Base-by-base conservation (phyloP, 2,329 filamentous ascomycete species). In the Stachybotrys chartarum region DNA sequence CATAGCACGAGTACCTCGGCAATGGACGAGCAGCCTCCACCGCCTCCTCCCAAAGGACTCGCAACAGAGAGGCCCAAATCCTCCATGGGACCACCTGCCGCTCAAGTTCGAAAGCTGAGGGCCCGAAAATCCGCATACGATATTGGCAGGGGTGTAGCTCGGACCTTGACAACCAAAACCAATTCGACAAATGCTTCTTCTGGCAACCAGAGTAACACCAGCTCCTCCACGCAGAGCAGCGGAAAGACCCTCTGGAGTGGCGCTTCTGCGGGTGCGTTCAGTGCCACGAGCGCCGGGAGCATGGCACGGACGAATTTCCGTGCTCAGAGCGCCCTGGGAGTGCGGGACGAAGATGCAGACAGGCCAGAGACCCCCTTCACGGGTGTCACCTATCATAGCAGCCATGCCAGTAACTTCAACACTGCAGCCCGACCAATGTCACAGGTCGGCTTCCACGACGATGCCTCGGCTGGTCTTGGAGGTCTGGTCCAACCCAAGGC, bases 201-300 rank as follows among this genome's bases (percentile, higher is more conserved):
- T 46, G 85, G 84, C 12, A 83, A 85, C 52, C 84, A 86, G 60
- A 92, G 87, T 60, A 83, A 82, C 49, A 88, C 83, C 61, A 92
- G 88, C 60, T 83, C 80, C 46, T 90, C 86, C 60, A 92, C 88
- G 1, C 84, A 89, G 62, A 85, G 84, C 68, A 97, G 91, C 16
- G 85, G 87, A 62, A 84, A 87, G 63, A 97, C 90, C 64, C 71
- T 99, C 48, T 97, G 97, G 93, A 97, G 93, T 69, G 94, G 93
- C 3, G 81, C 84, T 53, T 97, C 94, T 54, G 94, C 94, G 0
- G 86, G 92, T 52, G 93, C 83, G 12, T 91, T 97, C 71, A 97
- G 93, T 69, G 90, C 91, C 52, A 97, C 94, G 16, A 97, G 94
- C 72, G 94, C 94, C 16, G 94, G 92, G 54, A 97, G 93, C 72